Conservation (phyloP, 441 rosid species). For the Geranium incanum region DNA sequence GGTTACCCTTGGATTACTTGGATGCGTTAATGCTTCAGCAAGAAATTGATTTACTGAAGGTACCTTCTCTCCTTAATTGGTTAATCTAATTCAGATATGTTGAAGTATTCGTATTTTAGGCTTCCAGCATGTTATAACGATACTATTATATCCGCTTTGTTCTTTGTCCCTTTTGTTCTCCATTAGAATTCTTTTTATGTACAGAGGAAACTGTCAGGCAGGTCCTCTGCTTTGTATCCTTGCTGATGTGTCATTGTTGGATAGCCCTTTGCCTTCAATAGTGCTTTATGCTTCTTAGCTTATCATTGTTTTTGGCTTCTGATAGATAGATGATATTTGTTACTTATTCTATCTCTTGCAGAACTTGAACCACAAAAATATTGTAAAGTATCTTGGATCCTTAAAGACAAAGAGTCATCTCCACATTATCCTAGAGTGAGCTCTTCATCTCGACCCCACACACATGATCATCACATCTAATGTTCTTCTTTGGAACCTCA, state of each 20-base stretch:
- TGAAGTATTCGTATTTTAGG: background rate
- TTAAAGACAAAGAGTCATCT: slow-evolving; percentile 90
- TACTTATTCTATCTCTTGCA: slow-evolving; percentile 28
- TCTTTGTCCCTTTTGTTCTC: too few species aligned
- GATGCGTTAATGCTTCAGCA: slow-evolving; percentile 48
- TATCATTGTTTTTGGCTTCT: background rate
- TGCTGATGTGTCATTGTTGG: background rate
- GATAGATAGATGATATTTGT: background rate
- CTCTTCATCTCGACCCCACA: background rate
- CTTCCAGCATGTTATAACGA: background rate
- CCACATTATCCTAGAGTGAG: slow-evolving; percentile 70
- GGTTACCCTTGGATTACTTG: slow-evolving; percentile 21
- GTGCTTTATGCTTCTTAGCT: background rate
- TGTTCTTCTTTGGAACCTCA: background rate
- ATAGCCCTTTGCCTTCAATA: background rate
- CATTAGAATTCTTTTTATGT: too few species aligned
- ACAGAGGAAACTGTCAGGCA: background rate
- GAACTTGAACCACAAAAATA: slow-evolving; percentile 97
- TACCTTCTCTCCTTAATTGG: slow-evolving; percentile 24
- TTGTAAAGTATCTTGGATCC: slow-evolving; percentile 95
- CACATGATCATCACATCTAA: background rate
- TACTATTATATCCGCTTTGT: too few species aligned
- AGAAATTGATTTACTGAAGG: slow-evolving; percentile 98
- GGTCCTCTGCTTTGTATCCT: background rate
- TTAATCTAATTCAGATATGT: background rate